Percentiles rank a stretch among this genome's conserved stretches.
Conservation (phyloP, 2,329 filamentous ascomycete species). For the Trichoderma aggressivum region DNA sequence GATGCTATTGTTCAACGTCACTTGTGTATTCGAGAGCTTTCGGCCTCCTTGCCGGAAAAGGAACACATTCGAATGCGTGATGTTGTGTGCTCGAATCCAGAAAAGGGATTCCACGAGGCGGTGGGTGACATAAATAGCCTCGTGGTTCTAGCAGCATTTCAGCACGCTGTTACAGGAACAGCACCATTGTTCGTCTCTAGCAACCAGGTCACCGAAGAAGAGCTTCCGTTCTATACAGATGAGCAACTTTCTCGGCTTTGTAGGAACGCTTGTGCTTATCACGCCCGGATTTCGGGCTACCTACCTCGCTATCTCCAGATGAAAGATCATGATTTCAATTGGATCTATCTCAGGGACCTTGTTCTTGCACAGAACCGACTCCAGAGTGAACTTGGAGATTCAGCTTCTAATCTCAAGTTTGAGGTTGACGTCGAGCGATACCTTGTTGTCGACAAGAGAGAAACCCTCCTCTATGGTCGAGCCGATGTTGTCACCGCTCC, state of each 20-base stretch:
- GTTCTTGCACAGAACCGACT: conserved; percentile 22
- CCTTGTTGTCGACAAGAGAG: background rate
- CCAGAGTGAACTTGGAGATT: background rate
- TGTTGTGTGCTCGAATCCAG: conserved; percentile 20
- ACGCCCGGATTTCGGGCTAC: background rate
- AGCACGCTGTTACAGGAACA: conserved; percentile 23
- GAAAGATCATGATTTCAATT: conserved; percentile 20
- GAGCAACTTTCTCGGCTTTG: conserved; percentile 27
- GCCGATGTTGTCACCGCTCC: background rate
- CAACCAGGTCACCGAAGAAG: background rate
- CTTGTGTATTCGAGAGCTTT: conserved; percentile 20
- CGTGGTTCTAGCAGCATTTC: conserved; percentile 27
- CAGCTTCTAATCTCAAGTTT: background rate
- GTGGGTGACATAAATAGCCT: conserved; percentile 32
- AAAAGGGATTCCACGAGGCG: conserved; percentile 23
- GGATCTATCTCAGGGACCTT: conserved; percentile 26
- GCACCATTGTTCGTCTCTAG: conserved; percentile 20
- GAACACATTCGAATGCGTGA: background rate
- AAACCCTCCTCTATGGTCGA: background rate
- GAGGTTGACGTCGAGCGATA: background rate
- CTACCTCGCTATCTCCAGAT: background rate
- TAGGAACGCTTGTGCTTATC: conserved; percentile 19
- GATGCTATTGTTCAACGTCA: conserved; percentile 20
- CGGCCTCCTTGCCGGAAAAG: background rate
- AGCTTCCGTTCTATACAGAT: background rate